Evolutionary conservation across 2,329 filamentous ascomycete species (phyloP).

Genomic region (Monilinia aucupariae): DNA sequence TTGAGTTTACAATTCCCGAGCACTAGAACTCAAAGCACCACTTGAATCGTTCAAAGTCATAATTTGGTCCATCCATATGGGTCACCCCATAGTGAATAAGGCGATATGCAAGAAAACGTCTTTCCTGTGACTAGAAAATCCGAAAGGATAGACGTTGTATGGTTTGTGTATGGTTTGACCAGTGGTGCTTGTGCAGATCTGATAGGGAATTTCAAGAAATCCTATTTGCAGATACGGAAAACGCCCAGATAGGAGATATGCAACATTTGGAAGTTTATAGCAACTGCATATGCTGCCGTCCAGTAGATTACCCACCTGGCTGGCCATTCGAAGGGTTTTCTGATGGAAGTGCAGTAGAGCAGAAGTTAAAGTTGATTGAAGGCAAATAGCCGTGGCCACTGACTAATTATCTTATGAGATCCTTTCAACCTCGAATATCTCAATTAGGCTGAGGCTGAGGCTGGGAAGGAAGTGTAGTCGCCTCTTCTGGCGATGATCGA

Average conservation of each 20-base stretch:
- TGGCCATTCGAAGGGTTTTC: neutral
- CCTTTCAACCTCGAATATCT: neutral
- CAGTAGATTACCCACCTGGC: neutral
- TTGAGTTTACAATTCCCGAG: neutral
- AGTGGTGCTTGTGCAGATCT: neutral
- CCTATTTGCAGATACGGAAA: neutral
- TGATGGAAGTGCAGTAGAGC: neutral
- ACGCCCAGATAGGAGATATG: constrained; percentile 5
- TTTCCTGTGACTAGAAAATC: neutral
- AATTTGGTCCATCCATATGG: neutral
- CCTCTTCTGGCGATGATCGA: too few relatives aligned
- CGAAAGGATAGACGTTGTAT: neutral
- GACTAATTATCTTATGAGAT: neutral
- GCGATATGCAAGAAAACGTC: neutral
- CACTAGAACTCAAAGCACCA: neutral
- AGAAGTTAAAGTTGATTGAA: neutral
- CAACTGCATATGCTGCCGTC: neutral
- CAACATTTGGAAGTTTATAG: constrained; percentile 1
- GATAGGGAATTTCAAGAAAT: neutral
- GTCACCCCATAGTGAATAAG: neutral
- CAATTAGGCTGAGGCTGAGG: neutral
- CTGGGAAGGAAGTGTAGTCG: neutral
- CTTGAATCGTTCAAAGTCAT: neutral
- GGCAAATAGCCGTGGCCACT: neutral
- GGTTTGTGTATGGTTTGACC: neutral